Percentiles rank a stretch among this genome's conserved stretches.
These are phyloP conservation scores for Aspergillus ostianus DNA, from an alignment of 495 filamentous ascomycete genomes.

Conservation along the genomic window DNA sequence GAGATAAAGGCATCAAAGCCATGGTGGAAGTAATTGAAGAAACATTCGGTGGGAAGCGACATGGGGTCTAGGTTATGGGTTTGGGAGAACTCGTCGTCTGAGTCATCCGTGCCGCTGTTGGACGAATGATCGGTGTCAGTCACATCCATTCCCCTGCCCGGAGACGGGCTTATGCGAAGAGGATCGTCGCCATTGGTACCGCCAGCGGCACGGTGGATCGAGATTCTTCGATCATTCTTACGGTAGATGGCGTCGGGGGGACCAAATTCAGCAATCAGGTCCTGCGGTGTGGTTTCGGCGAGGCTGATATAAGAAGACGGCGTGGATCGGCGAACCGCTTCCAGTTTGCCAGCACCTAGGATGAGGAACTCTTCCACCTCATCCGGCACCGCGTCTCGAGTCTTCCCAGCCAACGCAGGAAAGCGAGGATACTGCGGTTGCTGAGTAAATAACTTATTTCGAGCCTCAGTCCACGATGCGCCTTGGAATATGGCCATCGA, in stretches of 20 bases:
- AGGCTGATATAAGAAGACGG: constrained; percentile 65
- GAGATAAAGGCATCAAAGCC: constrained; percentile 95
- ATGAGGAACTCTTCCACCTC: constrained; percentile 80
- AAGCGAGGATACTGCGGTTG: constrained; percentile 64
- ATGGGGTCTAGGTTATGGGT: constrained; percentile 34
- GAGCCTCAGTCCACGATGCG: constrained; percentile 80
- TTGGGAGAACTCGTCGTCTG: constrained; percentile 58
- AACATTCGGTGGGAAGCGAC: constrained; percentile 65
- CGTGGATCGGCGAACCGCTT: constrained; percentile 64
- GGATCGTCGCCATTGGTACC: constrained; percentile 42
- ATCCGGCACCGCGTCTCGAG: constrained; percentile 64
- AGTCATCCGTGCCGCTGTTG: constrained; percentile 74
- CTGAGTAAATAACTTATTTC: constrained; percentile 71
- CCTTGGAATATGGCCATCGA: constrained; percentile 89
- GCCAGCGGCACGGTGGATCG: constrained; percentile 64
- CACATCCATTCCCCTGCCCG: constrained; percentile 43
- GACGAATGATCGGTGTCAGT: constrained; percentile 82
- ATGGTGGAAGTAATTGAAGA: constrained; percentile 95
- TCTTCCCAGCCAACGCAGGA: constrained; percentile 53
- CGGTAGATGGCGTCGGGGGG: constrained; percentile 94
- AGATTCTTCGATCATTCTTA: constrained; percentile 87
- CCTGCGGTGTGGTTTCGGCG: constrained; percentile 83
- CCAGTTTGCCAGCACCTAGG: constrained; percentile 69
- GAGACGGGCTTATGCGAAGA: constrained; percentile 39
- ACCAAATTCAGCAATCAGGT: constrained; percentile 83